Percentiles rank a stretch among this genome's conserved stretches.
These are phyloP conservation scores for Anthracocystis walkeri DNA, from an alignment of 1,284 basidiomycete genomes.

Conservation along the genomic window DNA sequence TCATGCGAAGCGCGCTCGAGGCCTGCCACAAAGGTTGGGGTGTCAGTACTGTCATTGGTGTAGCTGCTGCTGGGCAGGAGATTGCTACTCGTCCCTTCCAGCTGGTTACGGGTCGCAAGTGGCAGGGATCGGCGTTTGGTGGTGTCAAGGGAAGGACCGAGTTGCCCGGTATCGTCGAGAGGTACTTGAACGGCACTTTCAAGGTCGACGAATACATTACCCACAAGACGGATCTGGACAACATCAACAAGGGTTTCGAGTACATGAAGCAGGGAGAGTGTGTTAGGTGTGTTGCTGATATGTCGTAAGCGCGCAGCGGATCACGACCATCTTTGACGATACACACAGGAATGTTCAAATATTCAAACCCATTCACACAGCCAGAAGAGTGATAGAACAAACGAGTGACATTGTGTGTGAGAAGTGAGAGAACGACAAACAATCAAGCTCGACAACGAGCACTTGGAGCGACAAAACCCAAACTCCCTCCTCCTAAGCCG, in stretches of 20 bases:
- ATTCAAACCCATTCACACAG: not conserved
- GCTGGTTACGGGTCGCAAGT: conserved; percentile 91
- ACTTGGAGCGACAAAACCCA: too few relatives aligned
- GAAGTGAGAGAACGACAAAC: not conserved
- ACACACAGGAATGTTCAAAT: too few relatives aligned
- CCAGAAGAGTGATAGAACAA: not conserved
- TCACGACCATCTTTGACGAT: too few relatives aligned
- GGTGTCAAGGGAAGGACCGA: conserved; percentile 98
- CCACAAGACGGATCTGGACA: conserved; percentile 73
- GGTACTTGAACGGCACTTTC: conserved; percentile 68
- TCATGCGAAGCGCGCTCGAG: conserved; percentile 95
- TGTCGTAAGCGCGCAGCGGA: conserved; percentile 41
- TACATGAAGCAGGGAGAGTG: conserved; percentile 95
- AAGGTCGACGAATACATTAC: conserved; percentile 71
- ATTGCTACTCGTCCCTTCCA: conserved; percentile 90
- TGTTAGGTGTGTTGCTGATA: conserved; percentile 77
- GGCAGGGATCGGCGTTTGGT: conserved; percentile 96
- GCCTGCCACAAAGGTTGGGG: conserved; percentile 91
- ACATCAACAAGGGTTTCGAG: conserved; percentile 89
- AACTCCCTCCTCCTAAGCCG: too few relatives aligned
- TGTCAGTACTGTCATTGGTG: conserved; percentile 88
- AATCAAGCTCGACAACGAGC: too few relatives aligned
- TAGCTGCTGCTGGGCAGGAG: conserved; percentile 87
- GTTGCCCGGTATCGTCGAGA: conserved; percentile 66
- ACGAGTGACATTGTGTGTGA: not conserved